Evolutionary conservation across 1,284 basidiomycete genomes (phyloP).

Genomic region (Sporisorium scitamineum): DNA sequence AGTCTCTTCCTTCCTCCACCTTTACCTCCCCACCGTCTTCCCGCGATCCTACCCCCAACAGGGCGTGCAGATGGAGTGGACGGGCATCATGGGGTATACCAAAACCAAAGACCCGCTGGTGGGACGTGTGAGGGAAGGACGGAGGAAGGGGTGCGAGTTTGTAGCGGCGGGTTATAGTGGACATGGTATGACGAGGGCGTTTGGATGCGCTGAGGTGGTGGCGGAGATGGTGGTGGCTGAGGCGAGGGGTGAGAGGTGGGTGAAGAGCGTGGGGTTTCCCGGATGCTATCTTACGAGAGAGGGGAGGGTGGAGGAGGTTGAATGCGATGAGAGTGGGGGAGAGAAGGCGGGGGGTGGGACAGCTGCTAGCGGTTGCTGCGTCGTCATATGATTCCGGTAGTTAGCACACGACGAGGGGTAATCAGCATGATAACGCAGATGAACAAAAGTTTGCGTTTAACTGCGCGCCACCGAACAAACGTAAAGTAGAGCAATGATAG

Average conservation of each 20-base stretch:
- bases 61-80: constrained; percentile 75
- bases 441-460: too few species aligned
- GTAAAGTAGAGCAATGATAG: too few species aligned
- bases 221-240: constrained; percentile 77
- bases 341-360: too few species aligned
- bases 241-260: constrained; percentile 72
- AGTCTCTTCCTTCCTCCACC: constrained; percentile 70
- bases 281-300: constrained; percentile 30
- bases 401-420: too few species aligned
- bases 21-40: constrained; percentile 59
- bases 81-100: constrained; percentile 85
- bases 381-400: too few species aligned
- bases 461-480: too few species aligned
- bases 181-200: constrained; percentile 82
- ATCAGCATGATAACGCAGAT: too few species aligned
- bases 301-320: not conserved
- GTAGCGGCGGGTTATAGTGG: constrained; percentile 81
- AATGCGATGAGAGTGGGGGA: not conserved
- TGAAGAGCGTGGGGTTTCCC: constrained; percentile 73
- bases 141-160: constrained; percentile 74
- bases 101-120: constrained; percentile 78
- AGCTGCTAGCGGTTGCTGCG: too few species aligned
- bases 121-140: constrained; percentile 17
- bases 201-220: constrained; percentile 76
- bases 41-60: constrained; percentile 72